These are phyloP conservation scores for Aureobasidium uvarum DNA, from an alignment of 2,329 filamentous ascomycete genomes.

Conservation along the genomic window DNA sequence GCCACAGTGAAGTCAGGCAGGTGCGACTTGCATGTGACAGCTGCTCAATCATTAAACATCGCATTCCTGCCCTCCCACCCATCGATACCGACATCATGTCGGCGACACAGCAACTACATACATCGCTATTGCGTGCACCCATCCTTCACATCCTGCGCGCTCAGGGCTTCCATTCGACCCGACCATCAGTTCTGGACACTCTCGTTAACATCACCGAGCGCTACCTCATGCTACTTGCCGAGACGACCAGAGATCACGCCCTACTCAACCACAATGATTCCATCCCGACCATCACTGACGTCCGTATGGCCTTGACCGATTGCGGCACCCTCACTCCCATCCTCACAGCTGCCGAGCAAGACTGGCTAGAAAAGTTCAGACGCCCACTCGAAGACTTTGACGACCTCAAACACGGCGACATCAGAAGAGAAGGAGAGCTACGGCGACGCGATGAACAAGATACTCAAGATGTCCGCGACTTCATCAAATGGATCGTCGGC, in stretches of 20 bases:
- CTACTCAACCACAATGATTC: conserved; percentile 66
- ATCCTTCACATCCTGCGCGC: conserved; percentile 90
- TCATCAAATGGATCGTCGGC: conserved; percentile 75
- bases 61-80: neutral
- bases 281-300: conserved; percentile 67
- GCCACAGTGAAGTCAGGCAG: neutral
- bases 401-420: conserved; percentile 40
- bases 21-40: conserved; percentile 17
- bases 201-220: conserved; percentile 82
- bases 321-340: conserved; percentile 71
- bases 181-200: conserved; percentile 78
- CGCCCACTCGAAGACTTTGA: conserved; percentile 46
- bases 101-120: conserved; percentile 52
- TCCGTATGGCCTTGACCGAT: conserved; percentile 82
- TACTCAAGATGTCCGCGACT: conserved; percentile 70
- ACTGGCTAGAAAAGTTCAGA: conserved; percentile 55
- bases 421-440: conserved; percentile 43
- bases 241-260: conserved; percentile 69
- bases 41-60: neutral
- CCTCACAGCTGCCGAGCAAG: conserved; percentile 64
- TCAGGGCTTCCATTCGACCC: conserved; percentile 81
- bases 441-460: conserved; percentile 64
- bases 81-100: conserved; percentile 25
- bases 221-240: conserved; percentile 73
- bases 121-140: conserved; percentile 79